phyloP scores from a whole-genome alignment of 2,329 filamentous ascomycete species.

The Pseudogymnoascus sp. region DNA sequence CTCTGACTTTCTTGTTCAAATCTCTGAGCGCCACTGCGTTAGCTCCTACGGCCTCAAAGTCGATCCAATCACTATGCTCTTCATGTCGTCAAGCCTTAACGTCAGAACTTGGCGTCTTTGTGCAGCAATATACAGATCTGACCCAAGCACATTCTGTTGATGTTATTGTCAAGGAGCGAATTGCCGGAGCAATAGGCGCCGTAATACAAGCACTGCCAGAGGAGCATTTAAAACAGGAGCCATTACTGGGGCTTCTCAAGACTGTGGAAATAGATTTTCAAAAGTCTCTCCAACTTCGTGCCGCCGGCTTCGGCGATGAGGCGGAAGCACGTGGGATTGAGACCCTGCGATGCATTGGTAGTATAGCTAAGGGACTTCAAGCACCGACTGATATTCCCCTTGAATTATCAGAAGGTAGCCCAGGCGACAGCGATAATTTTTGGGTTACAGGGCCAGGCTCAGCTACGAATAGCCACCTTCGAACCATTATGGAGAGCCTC shows the following conservation, averaged over 20 bases:
- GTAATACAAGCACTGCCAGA: slow-evolving; percentile 64
- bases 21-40: slow-evolving; percentile 55
- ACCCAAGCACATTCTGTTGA: slow-evolving; percentile 52
- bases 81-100: slow-evolving; percentile 65
- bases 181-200: slow-evolving; percentile 64
- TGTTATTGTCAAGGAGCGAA: slow-evolving; percentile 57
- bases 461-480: slow-evolving; percentile 41
- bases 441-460: slow-evolving; percentile 42
- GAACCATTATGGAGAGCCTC: slow-evolving; percentile 40
- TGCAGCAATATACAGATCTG: slow-evolving; percentile 63
- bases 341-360: slow-evolving; percentile 59
- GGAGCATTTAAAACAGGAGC: slow-evolving; percentile 43
- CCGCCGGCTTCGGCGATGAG: slow-evolving; percentile 21
- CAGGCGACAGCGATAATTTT: slow-evolving; percentile 29
- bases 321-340: slow-evolving; percentile 29
- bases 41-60: slow-evolving; percentile 61
- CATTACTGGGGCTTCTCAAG: slow-evolving; percentile 49
- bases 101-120: slow-evolving; percentile 56
- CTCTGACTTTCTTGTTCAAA: slow-evolving; percentile 65
- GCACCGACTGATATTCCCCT: slow-evolving; percentile 57
- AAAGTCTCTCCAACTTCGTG: slow-evolving; percentile 24
- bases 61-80: slow-evolving; percentile 65
- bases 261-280: slow-evolving; percentile 57
- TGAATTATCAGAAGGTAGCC: slow-evolving; percentile 49
- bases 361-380: slow-evolving; percentile 65